Conservation (phyloP, 1,284 basidiomycete genomes). For the Fomitopsis palustris region DNA sequence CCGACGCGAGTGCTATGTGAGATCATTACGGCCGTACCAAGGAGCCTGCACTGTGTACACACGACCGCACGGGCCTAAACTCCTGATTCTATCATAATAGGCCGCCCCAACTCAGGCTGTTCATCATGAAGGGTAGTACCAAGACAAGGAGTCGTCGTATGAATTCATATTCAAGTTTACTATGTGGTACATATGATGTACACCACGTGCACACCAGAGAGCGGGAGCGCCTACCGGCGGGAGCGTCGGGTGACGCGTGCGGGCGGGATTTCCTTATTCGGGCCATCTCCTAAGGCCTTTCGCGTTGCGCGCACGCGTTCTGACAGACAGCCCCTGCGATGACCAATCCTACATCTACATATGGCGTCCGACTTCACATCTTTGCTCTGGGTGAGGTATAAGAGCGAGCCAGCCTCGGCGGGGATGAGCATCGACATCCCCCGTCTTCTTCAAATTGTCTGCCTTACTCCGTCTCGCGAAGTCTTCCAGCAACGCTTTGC, state of each 20-base stretch:
- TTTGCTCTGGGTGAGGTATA: constrained; percentile 4
- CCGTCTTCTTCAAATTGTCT: constrained; percentile 8
- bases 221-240: not conserved
- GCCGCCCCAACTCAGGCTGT: no score
- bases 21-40: no score
- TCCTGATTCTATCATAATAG: no score
- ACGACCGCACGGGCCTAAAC: no score
- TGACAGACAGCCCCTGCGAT: not conserved
- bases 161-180: no score
- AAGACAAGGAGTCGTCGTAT: no score
- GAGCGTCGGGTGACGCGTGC: not conserved
- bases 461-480: constrained; percentile 9
- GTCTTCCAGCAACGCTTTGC: not conserved
- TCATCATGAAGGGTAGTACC: no score
- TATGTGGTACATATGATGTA: no score
- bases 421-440: not conserved
- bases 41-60: no score
- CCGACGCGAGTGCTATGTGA: no score
- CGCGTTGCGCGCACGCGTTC: constrained; percentile 1
- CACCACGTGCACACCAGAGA: no score
- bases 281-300: not conserved
- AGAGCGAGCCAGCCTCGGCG: not conserved
- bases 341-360: constrained; percentile 1
- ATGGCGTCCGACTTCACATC: constrained; percentile 2
- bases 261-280: not conserved